Evolutionary conservation across 1,284 basidiomycete species (phyloP), one percentile per base, ranked within the genome.

Genomic region (Sanghuangporus weigelae): DNA sequence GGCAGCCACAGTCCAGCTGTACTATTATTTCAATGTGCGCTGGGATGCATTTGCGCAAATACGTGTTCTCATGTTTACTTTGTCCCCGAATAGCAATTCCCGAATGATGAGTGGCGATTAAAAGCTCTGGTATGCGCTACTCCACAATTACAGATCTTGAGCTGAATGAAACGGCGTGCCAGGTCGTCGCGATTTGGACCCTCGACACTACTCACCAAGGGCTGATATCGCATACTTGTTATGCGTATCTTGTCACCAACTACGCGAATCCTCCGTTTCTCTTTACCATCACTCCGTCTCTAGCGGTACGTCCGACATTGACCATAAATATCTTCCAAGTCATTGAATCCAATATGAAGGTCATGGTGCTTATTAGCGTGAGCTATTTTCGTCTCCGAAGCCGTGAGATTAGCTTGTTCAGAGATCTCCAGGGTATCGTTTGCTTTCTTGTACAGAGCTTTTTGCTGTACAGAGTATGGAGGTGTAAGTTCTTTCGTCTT

Each of bases 161-260:
- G n/a, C 53, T 56, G 5, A 44, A 26, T 19, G 8, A 59, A 16
- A 40, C 50, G n/a, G 10, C 14, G 8, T 10, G 19, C 12, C 38
- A 59, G 55, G 64, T 65, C 21, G 21, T 48, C 23, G 7, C 39
- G 11, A 60, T 65, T 26, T 65, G 64, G 65, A 36, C 42, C 10
- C 38, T 66, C 12, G 65, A 66, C 40, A 66, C 65, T 4, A 35
- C 57, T n/a, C 65, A 66, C 54, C 65, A 66, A 57, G 62, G 53
- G 7, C 51, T 66, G 16, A 59, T 66, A 23, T 57, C 44, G 10
- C 62, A 66, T 44, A 40, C 51, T 14, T 46, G 54, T 40, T 66
- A 66, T 42, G 26, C 23, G 14, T 66, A 66, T 54, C 62, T 66
- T 7, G 51, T 66, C 19, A 38, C 65, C 3, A 53, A 63, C 21